Conservation (phyloP, 768 basidiomycete genomes). For the Butyriboletus loyo region DNA sequence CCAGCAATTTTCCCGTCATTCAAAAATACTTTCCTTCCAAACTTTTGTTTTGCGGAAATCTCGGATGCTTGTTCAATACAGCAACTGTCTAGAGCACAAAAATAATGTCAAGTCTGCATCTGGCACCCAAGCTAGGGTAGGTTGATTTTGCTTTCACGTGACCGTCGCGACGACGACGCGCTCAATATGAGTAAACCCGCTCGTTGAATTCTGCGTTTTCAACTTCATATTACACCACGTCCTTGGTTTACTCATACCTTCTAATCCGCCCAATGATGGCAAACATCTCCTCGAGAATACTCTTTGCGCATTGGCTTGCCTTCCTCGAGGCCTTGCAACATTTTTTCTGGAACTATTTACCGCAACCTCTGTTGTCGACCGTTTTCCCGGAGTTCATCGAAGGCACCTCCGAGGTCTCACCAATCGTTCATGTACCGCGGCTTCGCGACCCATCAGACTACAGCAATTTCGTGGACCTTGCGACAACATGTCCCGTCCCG, state of each 20-base stretch:
- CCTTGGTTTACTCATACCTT: not conserved
- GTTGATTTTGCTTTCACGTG: constrained; percentile 25
- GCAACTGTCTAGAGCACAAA: no score
- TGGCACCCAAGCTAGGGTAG: no score
- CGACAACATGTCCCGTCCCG: constrained; percentile 7
- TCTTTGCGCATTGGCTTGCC: constrained; percentile 14
- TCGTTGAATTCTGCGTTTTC: not conserved
- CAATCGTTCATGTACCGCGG: not conserved
- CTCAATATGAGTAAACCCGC: not conserved
- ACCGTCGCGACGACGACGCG: constrained; percentile 15
- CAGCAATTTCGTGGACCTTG: not conserved
- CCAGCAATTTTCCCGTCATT: not conserved
- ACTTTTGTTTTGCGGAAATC: not conserved
- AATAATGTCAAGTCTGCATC: no score
- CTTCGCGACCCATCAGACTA: not conserved
- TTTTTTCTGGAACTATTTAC: constrained; percentile 5
- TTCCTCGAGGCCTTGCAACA: constrained; percentile 12
- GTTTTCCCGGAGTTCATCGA: constrained; percentile 5
- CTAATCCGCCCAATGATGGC: not conserved
- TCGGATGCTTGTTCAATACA: not conserved
- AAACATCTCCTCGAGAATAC: constrained; percentile 1
- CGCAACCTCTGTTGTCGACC: constrained; percentile 10
- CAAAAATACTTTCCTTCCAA: no score
- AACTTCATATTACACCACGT: not conserved
- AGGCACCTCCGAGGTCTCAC: not conserved